phyloP scores from a whole-genome alignment of 2,329 filamentous ascomycete genomes.

The Ilyonectria destructans region DNA sequence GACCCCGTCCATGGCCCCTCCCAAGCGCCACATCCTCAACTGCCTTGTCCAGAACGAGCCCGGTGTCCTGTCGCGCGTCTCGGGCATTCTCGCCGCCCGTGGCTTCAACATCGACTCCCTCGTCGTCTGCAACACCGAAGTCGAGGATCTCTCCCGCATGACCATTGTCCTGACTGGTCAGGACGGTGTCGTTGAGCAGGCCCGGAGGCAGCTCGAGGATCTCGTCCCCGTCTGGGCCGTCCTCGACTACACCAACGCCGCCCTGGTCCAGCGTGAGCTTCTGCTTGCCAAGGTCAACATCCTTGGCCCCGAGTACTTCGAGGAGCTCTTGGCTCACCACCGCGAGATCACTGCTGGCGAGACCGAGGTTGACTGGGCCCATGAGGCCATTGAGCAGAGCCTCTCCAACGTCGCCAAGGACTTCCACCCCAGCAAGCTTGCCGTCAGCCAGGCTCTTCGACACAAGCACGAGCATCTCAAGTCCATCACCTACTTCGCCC shows the following conservation, averaged over 20 bases:
- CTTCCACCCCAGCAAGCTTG: constrained; percentile 92
- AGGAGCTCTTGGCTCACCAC: constrained; percentile 96
- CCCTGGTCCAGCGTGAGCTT: constrained; percentile 95
- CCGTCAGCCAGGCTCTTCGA: constrained; percentile 88
- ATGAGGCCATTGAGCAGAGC: constrained; percentile 57
- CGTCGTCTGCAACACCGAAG: constrained; percentile 98
- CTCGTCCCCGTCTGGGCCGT: constrained; percentile 99
- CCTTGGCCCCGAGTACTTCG: constrained; percentile 97
- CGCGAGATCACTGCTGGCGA: constrained; percentile 81
- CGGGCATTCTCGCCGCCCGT: constrained; percentile 93
- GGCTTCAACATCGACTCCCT: constrained; percentile 99
- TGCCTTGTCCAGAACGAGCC: constrained; percentile 99
- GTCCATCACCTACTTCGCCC: constrained; percentile 95
- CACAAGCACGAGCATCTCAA: constrained; percentile 98
- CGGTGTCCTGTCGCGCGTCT: constrained; percentile 95
- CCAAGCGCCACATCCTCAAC: constrained; percentile 97
- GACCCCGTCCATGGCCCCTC: constrained; percentile 83
- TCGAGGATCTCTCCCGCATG: constrained; percentile 97
- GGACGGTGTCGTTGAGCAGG: constrained; percentile 98
- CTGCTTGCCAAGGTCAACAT: constrained; percentile 97
- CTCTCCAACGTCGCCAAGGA: constrained; percentile 72
- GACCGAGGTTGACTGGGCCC: constrained; percentile 61
- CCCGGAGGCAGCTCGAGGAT: constrained; percentile 94
- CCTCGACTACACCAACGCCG: constrained; percentile 92
- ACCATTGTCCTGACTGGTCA: constrained; percentile 97